phyloP scores from a whole-genome alignment of 164 flowering plant species.

The Pachysandra terminalis region DNA sequence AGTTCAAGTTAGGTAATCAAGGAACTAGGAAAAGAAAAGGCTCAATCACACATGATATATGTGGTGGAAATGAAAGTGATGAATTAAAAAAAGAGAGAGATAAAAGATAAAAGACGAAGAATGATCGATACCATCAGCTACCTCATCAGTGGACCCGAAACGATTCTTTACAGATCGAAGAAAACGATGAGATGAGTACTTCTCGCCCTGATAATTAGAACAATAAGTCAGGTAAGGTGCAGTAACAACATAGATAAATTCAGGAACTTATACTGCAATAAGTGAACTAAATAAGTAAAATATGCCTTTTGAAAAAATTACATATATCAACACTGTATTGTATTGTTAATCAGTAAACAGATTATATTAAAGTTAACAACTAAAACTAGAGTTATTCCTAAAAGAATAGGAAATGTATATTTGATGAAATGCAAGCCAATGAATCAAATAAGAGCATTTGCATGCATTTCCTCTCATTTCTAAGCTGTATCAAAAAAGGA shows the following conservation, averaged over 20 bases:
- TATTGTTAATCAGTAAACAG: too few relatives aligned
- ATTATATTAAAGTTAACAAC: too few relatives aligned
- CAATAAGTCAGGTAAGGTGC: not conserved
- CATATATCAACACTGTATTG: not conserved
- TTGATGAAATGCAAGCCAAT: too few relatives aligned
- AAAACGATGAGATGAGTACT: conserved; percentile 72
- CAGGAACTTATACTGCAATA: not conserved
- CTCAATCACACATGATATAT: not conserved
- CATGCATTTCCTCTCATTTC: too few relatives aligned
- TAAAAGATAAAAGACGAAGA: not conserved
- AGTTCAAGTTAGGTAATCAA: not conserved
- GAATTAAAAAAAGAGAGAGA: not conserved
- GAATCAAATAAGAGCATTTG: too few relatives aligned
- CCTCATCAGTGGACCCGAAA: conserved; percentile 97
- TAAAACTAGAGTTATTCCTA: too few relatives aligned
- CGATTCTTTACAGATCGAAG: conserved; percentile 95
- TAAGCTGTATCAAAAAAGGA: too few relatives aligned
- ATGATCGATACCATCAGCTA: conserved; percentile 17
- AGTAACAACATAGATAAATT: not conserved
- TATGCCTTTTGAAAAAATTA: not conserved
- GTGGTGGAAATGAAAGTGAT: not conserved
- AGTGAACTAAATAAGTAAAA: not conserved
- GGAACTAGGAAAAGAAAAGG: not conserved
- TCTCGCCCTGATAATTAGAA: conserved; percentile 66
- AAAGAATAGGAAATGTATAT: too few relatives aligned